Conservation (phyloP, 441 rosid species). For the Arabidopsis hybrid region DNA sequence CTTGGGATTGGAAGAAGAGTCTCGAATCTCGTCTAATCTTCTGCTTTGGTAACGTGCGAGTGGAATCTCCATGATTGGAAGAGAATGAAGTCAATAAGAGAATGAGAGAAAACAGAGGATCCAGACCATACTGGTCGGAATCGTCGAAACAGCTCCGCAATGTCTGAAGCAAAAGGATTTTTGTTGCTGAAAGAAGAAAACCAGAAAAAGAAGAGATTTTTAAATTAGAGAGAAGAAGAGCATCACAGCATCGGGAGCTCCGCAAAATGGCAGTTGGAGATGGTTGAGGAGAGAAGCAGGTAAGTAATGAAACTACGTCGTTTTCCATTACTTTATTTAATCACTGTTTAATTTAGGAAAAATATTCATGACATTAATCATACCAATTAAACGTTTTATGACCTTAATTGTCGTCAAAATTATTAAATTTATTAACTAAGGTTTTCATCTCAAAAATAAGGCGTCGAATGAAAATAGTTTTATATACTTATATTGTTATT, state of each 20-base stretch:
- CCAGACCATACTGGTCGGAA: constrained; percentile 28
- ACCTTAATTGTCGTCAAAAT: not conserved
- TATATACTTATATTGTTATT: too few relatives aligned
- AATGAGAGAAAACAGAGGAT: constrained; percentile 19
- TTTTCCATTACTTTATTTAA: not conserved
- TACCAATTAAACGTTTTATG: not conserved
- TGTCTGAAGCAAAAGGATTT: not conserved
- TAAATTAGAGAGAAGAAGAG: constrained; percentile 13
- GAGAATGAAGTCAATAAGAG: constrained; percentile 14
- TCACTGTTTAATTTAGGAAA: too few relatives aligned
- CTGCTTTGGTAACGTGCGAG: constrained; percentile 55
- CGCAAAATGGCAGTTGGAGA: constrained; percentile 41
- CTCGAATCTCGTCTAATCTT: constrained; percentile 49
- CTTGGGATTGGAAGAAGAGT: constrained; percentile 39
- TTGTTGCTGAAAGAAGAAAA: not conserved
- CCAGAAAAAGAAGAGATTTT: not conserved
- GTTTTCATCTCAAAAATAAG: too few relatives aligned
- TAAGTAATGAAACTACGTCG: not conserved
- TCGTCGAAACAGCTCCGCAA: not conserved
- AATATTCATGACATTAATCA: too few relatives aligned
- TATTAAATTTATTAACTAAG: not conserved
- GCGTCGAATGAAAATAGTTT: too few relatives aligned
- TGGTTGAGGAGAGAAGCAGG: constrained; percentile 27
- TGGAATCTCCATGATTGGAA: constrained; percentile 69
- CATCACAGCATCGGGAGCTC: constrained; percentile 42